A percentile compares a stretch with the other conserved stretches of the same genome.
Evolutionary conservation across 768 basidiomycete species (phyloP).

Genomic region (Xerocomellus intermedius): DNA sequence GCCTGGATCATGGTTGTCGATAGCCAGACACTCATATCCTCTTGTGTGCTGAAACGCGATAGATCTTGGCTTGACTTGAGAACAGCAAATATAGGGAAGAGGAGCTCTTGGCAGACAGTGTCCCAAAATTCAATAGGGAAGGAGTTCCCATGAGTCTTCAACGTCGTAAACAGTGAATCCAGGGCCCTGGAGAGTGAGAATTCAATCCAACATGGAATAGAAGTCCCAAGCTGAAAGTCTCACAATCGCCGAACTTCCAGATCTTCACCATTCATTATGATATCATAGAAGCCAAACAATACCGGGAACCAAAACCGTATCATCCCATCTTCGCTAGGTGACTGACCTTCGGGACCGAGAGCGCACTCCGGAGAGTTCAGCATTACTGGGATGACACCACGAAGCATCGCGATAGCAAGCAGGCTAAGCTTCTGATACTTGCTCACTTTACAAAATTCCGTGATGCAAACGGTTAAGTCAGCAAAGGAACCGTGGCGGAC

Average conservation of each 20-base stretch:
- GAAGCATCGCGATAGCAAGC: conserved; percentile 94
- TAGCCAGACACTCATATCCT: conserved; percentile 99
- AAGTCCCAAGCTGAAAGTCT: conserved; percentile 34
- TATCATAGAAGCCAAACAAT: conserved; percentile 97
- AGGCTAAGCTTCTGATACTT: conserved; percentile 99
- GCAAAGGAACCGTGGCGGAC: conserved; percentile 94
- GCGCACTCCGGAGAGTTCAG: conserved; percentile 72
- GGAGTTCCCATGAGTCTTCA: conserved; percentile 83
- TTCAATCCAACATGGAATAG: conserved; percentile 7
- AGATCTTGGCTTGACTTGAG: conserved; percentile 90
- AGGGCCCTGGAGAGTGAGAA: conserved; percentile 60
- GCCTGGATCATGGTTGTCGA: conserved; percentile 99
- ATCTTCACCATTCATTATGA: conserved; percentile 99
- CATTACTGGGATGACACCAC: conserved; percentile 91
- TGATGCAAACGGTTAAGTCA: conserved; percentile 94
- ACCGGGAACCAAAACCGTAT: conserved; percentile 97
- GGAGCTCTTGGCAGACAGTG: conserved; percentile 90
- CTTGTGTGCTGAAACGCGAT: conserved; percentile 91
- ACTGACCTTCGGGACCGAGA: conserved; percentile 32
- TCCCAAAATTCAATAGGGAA: conserved; percentile 97
- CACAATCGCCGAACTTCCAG: conserved; percentile 95
- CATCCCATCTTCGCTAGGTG: conserved; percentile 77
- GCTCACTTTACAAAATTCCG: conserved; percentile 98
- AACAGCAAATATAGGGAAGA: conserved; percentile 98
- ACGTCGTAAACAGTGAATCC: conserved; percentile 92